Evolutionary conservation across 495 filamentous ascomycete genomes (phyloP), one percentile per base, ranked within the genome.

Genomic region (Penicillium silybi): DNA sequence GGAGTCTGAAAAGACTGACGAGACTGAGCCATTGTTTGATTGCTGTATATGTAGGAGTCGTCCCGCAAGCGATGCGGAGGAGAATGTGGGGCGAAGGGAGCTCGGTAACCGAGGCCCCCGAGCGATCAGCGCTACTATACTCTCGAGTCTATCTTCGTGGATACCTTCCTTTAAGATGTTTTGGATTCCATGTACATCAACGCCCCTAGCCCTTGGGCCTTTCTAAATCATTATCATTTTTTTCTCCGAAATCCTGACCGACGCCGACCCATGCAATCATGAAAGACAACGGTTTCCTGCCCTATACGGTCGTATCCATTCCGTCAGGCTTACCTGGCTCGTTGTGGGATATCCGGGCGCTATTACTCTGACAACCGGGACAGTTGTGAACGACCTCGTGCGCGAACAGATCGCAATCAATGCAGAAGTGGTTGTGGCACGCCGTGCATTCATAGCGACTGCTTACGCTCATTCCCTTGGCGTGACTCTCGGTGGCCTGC

Each of bases 361-460:
- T 67, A 46, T 57, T 76, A 68, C 87, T 89, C 72, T 95, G 88
- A 66, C 93, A 98, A 0, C 91, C 91, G 13, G 93, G 92, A 59
- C 93, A 98, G 64, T 97, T 97, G 66, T 98, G 92, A 38, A 96
- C 78, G 4, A 90, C 82, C 69, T 96, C 89, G 70, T 98, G 93
- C 19, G 87, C 86, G 71, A 89, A 97, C 5, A 97, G 80, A 69
- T 97, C 95, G 63, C 95, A 98, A 65, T 97, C 95, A 57, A 97
- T 92, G 77, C 93, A 98, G 62, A 97, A 98, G 66, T 95, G 90
- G 44, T 88, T 86, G 6, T 77, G 66, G 66, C 93, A 98, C 29
- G 80, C 85, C 53, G 84, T 81, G 67, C 93, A 98, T 52, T 86
- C 85, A 64, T 98, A 98, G 49, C 93, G 77, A 44, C 85, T 85